These are phyloP conservation scores for Diplodia scrobiculata DNA, from an alignment of 2,329 filamentous ascomycete species.

Conservation along the genomic window DNA sequence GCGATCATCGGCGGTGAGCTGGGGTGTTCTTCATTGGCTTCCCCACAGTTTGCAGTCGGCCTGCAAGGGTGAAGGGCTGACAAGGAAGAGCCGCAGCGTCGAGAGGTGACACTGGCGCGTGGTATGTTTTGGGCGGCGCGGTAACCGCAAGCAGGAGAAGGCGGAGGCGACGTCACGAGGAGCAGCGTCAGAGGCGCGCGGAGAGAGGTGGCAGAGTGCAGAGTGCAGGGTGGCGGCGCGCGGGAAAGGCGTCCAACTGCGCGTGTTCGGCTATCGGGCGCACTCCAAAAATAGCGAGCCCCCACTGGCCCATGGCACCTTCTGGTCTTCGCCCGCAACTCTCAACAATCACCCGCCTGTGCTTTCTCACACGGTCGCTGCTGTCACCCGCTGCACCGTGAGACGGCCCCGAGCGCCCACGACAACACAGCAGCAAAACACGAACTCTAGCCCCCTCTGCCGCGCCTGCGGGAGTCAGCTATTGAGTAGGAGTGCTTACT, in stretches of 20 bases:
- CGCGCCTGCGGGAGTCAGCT: background rate
- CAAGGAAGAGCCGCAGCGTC: background rate
- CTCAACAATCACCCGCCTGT: background rate
- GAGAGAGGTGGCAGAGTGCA: background rate
- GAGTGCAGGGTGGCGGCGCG: background rate
- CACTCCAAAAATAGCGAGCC: constrained; percentile 8
- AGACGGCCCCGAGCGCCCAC: background rate
- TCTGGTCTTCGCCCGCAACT: background rate
- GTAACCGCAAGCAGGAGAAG: background rate
- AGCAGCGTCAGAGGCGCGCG: constrained; percentile 3
- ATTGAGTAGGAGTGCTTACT: background rate
- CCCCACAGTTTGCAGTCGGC: constrained; percentile 19
- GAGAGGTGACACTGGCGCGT: constrained; percentile 19
- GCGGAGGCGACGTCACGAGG: constrained; percentile 3
- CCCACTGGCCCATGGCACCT: background rate
- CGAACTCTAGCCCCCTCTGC: background rate
- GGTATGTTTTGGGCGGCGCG: constrained; percentile 1
- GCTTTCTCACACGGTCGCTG: background rate
- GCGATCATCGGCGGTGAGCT: constrained; percentile 25
- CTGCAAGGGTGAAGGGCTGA: constrained; percentile 4
- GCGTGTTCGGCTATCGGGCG: constrained; percentile 23
- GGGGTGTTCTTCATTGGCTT: constrained; percentile 14
- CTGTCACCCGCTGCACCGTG: constrained; percentile 16
- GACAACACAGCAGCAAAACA: constrained; percentile 21
- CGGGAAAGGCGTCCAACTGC: constrained; percentile 15